Evolutionary conservation across 2,329 filamentous ascomycete species (phyloP).

Genomic region (Pestalotiopsis sp.): DNA sequence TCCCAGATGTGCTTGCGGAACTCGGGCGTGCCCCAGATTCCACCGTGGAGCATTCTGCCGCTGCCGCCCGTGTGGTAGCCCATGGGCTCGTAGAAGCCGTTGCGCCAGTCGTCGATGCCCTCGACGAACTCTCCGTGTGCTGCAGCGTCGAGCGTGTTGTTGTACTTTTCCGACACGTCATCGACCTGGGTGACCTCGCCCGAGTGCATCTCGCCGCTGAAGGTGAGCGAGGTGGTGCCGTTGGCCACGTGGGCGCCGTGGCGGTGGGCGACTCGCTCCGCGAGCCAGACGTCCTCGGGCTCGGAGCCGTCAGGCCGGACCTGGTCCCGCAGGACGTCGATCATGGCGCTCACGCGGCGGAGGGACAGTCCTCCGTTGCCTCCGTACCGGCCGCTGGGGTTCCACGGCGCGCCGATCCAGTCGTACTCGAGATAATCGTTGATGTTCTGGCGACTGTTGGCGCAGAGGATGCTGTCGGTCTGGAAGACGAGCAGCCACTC

Average conservation of each 20-base stretch:
- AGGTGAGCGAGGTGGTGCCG: constrained; percentile 48
- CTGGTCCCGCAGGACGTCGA: constrained; percentile 53
- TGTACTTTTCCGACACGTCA: constrained; percentile 22
- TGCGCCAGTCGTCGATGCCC: constrained; percentile 51
- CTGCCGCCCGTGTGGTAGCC: constrained; percentile 59
- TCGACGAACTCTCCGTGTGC: constrained; percentile 35
- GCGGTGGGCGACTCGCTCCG: constrained; percentile 51
- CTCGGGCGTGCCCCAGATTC: constrained; percentile 52
- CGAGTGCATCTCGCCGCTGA: constrained; percentile 51
- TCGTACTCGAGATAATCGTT: constrained; percentile 55
- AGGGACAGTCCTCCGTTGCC: constrained; percentile 57
- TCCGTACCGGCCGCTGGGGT: constrained; percentile 42
- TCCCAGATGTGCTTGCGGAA: constrained; percentile 54
- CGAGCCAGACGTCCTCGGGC: constrained; percentile 60
- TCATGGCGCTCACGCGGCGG: constrained; percentile 53
- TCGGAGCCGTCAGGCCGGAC: constrained; percentile 44
- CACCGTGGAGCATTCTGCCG: constrained; percentile 45
- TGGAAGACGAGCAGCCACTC: constrained; percentile 59
- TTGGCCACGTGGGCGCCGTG: constrained; percentile 54
- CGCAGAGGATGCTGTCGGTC: constrained; percentile 58
- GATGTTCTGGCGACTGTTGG: constrained; percentile 48
- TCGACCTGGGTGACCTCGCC: constrained; percentile 34
- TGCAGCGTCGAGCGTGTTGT: constrained; percentile 29
- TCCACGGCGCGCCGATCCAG: constrained; percentile 57
- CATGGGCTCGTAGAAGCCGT: constrained; percentile 60